phyloP scores from a whole-genome alignment of 768 basidiomycete genomes.

The Ramaria sp. region DNA sequence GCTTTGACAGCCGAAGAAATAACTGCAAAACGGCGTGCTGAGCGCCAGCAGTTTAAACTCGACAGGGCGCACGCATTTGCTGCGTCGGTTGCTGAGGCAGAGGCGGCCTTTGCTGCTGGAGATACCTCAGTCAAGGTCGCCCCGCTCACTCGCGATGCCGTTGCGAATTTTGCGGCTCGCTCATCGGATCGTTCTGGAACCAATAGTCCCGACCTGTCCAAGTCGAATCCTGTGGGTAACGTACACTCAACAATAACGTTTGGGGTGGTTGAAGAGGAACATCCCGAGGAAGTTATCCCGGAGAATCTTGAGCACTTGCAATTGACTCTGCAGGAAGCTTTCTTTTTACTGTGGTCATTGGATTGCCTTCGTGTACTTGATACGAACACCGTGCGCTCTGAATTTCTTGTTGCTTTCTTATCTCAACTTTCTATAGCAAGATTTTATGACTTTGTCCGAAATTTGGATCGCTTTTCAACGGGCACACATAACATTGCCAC shows the following conservation, averaged over 20 bases:
- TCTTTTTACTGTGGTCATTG: constrained; percentile 77
- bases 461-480: constrained; percentile 59
- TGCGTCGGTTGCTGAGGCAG: constrained; percentile 68
- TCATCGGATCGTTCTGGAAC: neutral
- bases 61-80: constrained; percentile 87
- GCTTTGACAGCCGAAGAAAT: constrained; percentile 85
- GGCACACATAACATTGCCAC: constrained; percentile 34
- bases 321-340: constrained; percentile 79
- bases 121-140: constrained; percentile 24
- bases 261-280: constrained; percentile 14
- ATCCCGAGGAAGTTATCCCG: constrained; percentile 40
- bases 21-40: constrained; percentile 75
- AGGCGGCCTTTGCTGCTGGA: constrained; percentile 58
- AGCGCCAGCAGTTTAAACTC: constrained; percentile 86
- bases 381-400: constrained; percentile 47
- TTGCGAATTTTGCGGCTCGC: constrained; percentile 2
- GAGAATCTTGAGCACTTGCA: constrained; percentile 86
- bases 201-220: neutral
- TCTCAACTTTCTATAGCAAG: constrained; percentile 27
- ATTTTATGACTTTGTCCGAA: constrained; percentile 42
- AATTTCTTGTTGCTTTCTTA: neutral
- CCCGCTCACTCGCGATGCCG: constrained; percentile 8
- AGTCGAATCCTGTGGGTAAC: neutral
- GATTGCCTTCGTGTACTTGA: constrained; percentile 70
- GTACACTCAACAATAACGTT: neutral